Conservation (phyloP, 2,329 filamentous ascomycete species). For the Fusarium redolens region DNA sequence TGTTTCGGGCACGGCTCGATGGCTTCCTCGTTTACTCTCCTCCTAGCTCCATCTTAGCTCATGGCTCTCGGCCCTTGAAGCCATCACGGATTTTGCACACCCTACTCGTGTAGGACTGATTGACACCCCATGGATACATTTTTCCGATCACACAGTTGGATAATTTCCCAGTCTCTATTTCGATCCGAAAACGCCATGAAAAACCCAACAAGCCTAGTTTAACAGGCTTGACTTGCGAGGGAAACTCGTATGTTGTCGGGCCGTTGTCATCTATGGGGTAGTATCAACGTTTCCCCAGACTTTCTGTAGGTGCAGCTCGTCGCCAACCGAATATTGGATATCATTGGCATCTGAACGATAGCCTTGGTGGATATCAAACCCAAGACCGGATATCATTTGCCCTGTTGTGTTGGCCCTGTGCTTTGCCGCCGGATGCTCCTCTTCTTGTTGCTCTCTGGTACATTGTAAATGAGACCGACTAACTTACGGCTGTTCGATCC, state of each 20-base stretch:
- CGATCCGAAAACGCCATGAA: constrained; percentile 11
- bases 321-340: background rate
- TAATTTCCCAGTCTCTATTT: constrained; percentile 1
- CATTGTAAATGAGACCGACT: constrained; percentile 16
- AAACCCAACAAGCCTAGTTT: background rate
- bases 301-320: constrained; percentile 6
- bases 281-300: constrained; percentile 20
- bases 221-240: background rate
- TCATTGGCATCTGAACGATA: constrained; percentile 14
- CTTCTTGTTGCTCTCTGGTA: constrained; percentile 13
- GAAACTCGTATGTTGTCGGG: constrained; percentile 7
- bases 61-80: constrained; percentile 4
- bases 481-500: constrained; percentile 29
- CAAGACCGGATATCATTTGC: constrained; percentile 3
- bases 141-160: constrained; percentile 1
- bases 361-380: constrained; percentile 19
- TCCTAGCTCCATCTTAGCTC: background rate
- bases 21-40: background rate
- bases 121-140: constrained; percentile 14
- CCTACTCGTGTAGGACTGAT: constrained; percentile 28
- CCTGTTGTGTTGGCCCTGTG: constrained; percentile 15
- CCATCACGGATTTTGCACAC: constrained; percentile 16
- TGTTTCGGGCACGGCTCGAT: background rate
- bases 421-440: background rate
- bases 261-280: constrained; percentile 10